phyloP scores from a whole-genome alignment of 306 rosid genomes.

The Acmispon strigosus region DNA sequence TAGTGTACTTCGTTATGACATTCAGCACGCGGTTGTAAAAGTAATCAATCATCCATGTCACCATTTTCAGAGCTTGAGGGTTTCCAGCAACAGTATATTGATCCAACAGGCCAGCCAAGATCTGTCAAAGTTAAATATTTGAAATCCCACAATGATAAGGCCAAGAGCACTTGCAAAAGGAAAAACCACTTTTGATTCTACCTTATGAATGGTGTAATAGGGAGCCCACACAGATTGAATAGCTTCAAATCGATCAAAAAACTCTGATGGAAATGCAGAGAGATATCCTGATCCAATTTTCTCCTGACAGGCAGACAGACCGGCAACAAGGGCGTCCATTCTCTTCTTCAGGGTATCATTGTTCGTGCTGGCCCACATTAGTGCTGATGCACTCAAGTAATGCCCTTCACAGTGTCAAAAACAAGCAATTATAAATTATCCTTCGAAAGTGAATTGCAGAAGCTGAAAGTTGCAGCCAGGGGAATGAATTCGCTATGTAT shows the following conservation, averaged over 20 bases:
- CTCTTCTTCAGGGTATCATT: conserved; percentile 43
- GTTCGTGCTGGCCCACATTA: conserved; percentile 83
- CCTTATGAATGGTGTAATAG: conserved; percentile 97
- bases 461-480: conserved; percentile 8
- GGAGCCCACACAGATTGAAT: conserved; percentile 76
- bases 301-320: conserved; percentile 61
- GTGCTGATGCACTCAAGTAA: conserved; percentile 85
- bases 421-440: conserved; percentile 13
- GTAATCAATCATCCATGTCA: conserved; percentile 81
- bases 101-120: conserved; percentile 83
- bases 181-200: conserved; percentile 19
- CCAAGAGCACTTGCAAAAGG: conserved; percentile 3
- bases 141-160: neutral
- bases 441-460: conserved; percentile 3
- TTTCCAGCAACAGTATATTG: conserved; percentile 60
- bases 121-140: conserved; percentile 37
- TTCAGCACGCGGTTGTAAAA: conserved; percentile 78
- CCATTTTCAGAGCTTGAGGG: conserved; percentile 56
- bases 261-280: conserved; percentile 77
- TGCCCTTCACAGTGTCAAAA: conserved; percentile 60
- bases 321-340: conserved; percentile 53
- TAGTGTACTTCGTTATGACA: conserved; percentile 41
- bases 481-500: neutral
- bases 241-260: conserved; percentile 68
- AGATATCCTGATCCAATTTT: conserved; percentile 76